A percentile compares a stretch with the other conserved stretches of the same genome.
Evolutionary conservation across 129 eudicot genomes (phyloP).

Genomic region (Helianthus tuberosus): DNA sequence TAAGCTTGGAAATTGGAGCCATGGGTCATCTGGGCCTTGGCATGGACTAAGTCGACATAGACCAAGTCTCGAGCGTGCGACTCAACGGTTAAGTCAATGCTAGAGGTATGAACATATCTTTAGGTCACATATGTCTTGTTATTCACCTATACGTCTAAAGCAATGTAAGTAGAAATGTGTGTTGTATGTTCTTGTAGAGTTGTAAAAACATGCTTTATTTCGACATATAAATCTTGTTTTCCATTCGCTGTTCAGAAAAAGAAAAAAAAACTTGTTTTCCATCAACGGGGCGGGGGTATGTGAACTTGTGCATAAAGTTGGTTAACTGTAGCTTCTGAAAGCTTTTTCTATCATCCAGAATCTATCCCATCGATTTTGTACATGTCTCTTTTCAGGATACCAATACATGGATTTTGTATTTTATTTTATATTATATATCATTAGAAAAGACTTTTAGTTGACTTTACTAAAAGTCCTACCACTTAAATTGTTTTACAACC

Average conservation of each 20-base stretch:
- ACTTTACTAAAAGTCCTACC: too few relatives aligned
- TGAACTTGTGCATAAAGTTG: neutral
- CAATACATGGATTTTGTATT: too few relatives aligned
- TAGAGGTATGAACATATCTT: constrained; percentile 19
- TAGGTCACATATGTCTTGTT: neutral
- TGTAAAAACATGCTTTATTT: constrained; percentile 13
- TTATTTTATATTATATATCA: too few relatives aligned
- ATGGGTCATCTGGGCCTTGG: constrained; percentile 55
- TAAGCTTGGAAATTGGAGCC: constrained; percentile 50
- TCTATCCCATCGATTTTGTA: neutral
- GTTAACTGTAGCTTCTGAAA: neutral
- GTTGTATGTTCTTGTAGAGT: constrained; percentile 15
- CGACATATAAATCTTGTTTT: constrained; percentile 14
- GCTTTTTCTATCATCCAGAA: neutral
- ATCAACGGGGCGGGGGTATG: neutral
- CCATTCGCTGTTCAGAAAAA: neutral
- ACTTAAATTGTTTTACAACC: too few relatives aligned
- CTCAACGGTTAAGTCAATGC: constrained; percentile 50
- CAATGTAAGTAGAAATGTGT: constrained; percentile 11
- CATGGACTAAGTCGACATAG: constrained; percentile 68
- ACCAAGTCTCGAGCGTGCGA: constrained; percentile 60
- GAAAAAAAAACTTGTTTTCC: too few relatives aligned
- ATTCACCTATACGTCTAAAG: neutral
- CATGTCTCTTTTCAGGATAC: too few relatives aligned
- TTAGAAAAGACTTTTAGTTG: too few relatives aligned